Conservation (phyloP, 768 basidiomycete species). For the Gyrodon lividus region DNA sequence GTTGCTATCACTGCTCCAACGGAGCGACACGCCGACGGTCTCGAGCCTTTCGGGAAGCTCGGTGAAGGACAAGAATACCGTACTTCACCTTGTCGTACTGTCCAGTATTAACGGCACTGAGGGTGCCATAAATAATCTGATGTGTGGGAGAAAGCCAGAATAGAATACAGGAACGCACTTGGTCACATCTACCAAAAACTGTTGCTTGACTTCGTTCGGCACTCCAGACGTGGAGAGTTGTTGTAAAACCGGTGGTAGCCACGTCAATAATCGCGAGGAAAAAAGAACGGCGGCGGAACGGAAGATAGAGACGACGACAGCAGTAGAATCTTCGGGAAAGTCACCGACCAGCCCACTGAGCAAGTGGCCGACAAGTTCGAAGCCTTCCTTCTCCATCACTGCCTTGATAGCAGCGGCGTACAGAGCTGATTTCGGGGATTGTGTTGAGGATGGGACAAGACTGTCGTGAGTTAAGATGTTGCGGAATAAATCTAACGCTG, state of each 20-base stretch:
- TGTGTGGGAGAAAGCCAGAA: constrained; percentile 4
- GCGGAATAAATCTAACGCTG: constrained; percentile 78
- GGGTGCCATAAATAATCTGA: constrained; percentile 1
- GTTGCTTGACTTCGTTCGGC: constrained; percentile 63
- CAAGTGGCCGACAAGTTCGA: constrained; percentile 63
- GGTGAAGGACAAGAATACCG: constrained; percentile 65
- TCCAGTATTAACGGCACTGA: constrained; percentile 60
- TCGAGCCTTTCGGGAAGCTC: constrained; percentile 71
- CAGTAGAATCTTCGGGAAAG: constrained; percentile 83
- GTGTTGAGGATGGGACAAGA: constrained; percentile 47
- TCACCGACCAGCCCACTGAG: constrained; percentile 79
- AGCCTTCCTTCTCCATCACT: constrained; percentile 69
- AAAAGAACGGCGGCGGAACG: constrained; percentile 66
- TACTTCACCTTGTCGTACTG: constrained; percentile 84
- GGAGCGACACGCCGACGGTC: constrained; percentile 50
- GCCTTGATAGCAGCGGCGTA: constrained; percentile 63
- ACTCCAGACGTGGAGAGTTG: constrained; percentile 60
- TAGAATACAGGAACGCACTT: constrained; percentile 48
- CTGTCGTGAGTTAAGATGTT: constrained; percentile 74
- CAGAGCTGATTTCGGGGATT: constrained; percentile 57
- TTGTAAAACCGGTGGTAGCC: constrained; percentile 72
- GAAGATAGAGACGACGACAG: constrained; percentile 75
- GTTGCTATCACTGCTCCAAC: constrained; percentile 25
- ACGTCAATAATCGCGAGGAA: constrained; percentile 64
- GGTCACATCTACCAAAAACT: constrained; percentile 73